These are phyloP conservation scores for Oryza glaberrima DNA, from an alignment of 176 grass and related monocot genomes.

Conservation along the genomic window DNA sequence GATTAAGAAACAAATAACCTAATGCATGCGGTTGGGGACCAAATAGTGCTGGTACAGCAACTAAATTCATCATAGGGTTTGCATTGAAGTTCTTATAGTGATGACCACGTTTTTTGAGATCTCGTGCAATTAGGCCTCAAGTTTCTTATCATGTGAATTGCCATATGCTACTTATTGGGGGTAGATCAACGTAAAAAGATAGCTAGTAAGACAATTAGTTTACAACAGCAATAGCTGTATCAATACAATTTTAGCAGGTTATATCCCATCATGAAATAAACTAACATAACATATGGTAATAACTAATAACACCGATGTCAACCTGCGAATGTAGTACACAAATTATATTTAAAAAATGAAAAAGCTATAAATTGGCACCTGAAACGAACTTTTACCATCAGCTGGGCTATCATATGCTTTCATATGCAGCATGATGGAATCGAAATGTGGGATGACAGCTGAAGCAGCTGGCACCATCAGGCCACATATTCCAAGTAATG, in stretches of 20 bases:
- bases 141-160: not conserved
- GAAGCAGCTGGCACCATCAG: conserved; percentile 94
- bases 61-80: not conserved
- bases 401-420: conserved; percentile 94
- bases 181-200: not conserved
- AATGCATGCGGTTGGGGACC: not conserved
- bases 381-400: conserved; percentile 97
- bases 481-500: conserved; percentile 94
- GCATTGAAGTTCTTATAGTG: not conserved
- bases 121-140: not conserved
- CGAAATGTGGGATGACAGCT: conserved; percentile 78
- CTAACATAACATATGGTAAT: not conserved
- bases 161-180: not conserved
- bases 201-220: conserved; percentile 16
- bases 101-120: not conserved
- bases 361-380: conserved; percentile 62
- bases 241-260: conserved; percentile 17
- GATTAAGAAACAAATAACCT: conserved; percentile 27
- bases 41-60: not conserved
- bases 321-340: conserved; percentile 11
- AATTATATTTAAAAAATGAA: conserved; percentile 21
- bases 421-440: conserved; percentile 95
- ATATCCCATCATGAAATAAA: conserved; percentile 23
- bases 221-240: conserved; percentile 3
- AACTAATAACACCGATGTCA: not conserved